Percentiles rank a stretch among this genome's conserved stretches.
phyloP scores from a whole-genome alignment of 2,329 filamentous ascomycete species.

The Coniochaeta sp. region DNA sequence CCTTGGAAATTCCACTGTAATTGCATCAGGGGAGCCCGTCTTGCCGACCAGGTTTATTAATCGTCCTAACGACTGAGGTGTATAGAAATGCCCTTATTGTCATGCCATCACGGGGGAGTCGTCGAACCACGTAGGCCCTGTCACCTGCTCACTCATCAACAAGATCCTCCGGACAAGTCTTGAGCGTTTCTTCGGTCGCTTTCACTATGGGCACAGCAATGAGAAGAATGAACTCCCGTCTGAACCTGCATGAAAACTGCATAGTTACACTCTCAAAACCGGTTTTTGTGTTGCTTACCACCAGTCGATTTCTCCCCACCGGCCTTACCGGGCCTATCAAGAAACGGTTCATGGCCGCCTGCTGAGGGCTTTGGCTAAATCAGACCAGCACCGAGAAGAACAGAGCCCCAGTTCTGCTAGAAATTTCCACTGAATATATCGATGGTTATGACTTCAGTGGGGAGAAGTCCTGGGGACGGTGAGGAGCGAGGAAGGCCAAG shows the following conservation, averaged over 20 bases:
- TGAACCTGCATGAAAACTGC: conserved; percentile 17
- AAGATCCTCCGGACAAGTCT: not conserved
- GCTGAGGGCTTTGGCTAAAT: conserved; percentile 8
- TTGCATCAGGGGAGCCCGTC: not conserved
- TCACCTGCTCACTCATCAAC: not conserved
- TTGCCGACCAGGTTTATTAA: not conserved
- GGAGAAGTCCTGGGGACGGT: not conserved
- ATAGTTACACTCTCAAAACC: conserved; percentile 20
- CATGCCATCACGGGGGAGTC: not conserved
- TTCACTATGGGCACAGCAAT: not conserved
- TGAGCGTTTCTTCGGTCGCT: not conserved
- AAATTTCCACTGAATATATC: conserved; percentile 6
- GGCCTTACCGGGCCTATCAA: conserved; percentile 14
- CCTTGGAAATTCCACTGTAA: not conserved
- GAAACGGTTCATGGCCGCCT: not conserved
- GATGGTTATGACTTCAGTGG: not conserved
- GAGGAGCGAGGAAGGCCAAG: not conserved
- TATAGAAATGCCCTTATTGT: not conserved
- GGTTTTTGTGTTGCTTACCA: conserved; percentile 15
- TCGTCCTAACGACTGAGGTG: not conserved
- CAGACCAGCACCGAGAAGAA: not conserved
- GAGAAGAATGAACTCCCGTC: conserved; percentile 3
- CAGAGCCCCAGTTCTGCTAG: conserved; percentile 4
- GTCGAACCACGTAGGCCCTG: not conserved
- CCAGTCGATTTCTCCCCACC: conserved; percentile 11